Evolutionary conservation across 1,284 basidiomycete species (phyloP), one percentile per base, ranked within the genome.

Genomic region (Malassezia equina): DNA sequence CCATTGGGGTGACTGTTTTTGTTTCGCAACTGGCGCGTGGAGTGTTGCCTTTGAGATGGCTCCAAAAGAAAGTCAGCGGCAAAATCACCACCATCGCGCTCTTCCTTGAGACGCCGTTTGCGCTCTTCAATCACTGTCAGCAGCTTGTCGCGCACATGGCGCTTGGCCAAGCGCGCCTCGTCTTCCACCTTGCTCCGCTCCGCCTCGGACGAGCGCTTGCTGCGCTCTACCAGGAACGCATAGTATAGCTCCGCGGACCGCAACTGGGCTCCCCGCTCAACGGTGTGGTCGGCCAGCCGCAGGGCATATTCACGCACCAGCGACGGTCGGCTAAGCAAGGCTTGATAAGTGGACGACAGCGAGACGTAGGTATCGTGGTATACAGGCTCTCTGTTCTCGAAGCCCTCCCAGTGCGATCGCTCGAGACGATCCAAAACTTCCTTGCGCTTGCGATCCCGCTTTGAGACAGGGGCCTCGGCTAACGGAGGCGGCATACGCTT

Each of bases 1-100:
- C 27, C 44, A 48, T 23, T 47, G 47, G 52, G 55, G 51, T 13
- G 54, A 33, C 27, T 52, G 59, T 47, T 61, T 54, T 73, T 73
- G 64, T 71, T 69, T 13, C 71, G 66, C 49, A 73, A 57, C 55
- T 72, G 71, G n/a, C 71, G 64, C 23, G 69, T 73, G 0, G 71
- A 63, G 42, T 71, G 69, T n/a, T 65, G 62, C 44, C 71, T 59
- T 40, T 66, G 63, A 31, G 64, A 39, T 12, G 49, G 36, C 44
- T 58, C 58, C 6, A 59, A 36, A n/a, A 59, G 34, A 40, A 51
- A 49, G 25, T 61, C 69, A 13, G 63, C 62, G 1, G 63, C 61
- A 2, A 67, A 65, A 51, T 73, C 71, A 41, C 67, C 71, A 25
- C 68, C 62, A 36, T 74, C 71, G 48, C 65, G 66, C 25, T 74